These are phyloP conservation scores for Xylaria telfairii DNA, from an alignment of 495 filamentous ascomycete species.

Conservation along the genomic window DNA sequence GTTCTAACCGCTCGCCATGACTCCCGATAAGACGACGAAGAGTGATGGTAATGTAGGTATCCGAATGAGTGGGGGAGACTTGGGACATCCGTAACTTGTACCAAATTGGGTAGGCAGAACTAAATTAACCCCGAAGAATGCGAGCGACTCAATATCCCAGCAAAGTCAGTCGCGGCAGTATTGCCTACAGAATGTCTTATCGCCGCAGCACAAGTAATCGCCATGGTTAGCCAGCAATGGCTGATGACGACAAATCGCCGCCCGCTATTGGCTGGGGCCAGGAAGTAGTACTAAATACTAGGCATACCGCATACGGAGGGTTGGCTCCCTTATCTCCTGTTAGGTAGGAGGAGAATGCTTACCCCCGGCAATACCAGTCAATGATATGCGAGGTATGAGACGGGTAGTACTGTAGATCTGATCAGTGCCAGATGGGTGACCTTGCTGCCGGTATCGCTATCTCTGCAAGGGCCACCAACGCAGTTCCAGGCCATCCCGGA, in stretches of 20 bases:
- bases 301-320: background rate
- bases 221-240: background rate
- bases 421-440: background rate
- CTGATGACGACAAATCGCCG: background rate
- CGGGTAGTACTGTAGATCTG: background rate
- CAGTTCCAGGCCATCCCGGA: background rate
- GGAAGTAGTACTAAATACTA: background rate
- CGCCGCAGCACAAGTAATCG: no score
- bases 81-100: no score
- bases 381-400: background rate
- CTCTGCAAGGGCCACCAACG: background rate
- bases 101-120: no score
- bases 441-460: background rate
- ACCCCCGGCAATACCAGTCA: background rate
- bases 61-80: no score
- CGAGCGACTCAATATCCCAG: no score
- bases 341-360: slow-evolving; percentile 1
- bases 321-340: slow-evolving; percentile 4
- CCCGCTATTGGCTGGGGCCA: slow-evolving; percentile 2
- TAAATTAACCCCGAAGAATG: no score
- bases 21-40: no score
- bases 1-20: no score
- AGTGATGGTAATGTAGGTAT: no score
- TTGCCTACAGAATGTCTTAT: no score
- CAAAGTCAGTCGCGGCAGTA: no score